phyloP scores from a whole-genome alignment of 2,329 filamentous ascomycete genomes.

The Colletotrichum nymphaeae region DNA sequence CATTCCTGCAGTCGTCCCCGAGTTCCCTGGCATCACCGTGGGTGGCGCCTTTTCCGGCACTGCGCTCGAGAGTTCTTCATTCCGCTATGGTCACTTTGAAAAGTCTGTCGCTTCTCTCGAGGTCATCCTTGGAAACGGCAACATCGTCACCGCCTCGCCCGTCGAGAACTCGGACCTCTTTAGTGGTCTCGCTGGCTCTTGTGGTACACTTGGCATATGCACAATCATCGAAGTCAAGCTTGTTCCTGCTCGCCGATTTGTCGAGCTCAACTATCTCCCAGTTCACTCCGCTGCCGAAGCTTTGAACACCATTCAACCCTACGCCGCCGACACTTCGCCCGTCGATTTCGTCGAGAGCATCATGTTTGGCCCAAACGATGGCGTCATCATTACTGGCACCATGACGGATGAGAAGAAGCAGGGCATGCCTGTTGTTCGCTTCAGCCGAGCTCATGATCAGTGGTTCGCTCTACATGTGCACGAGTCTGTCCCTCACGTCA shows the following conservation, averaged over 20 bases:
- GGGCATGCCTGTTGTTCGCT: slow-evolving; percentile 42
- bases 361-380: slow-evolving; percentile 53
- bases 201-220: slow-evolving; percentile 70
- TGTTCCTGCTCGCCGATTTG: slow-evolving; percentile 62
- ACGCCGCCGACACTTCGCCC: background rate
- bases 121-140: slow-evolving; percentile 70
- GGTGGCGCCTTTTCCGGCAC: slow-evolving; percentile 76
- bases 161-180: slow-evolving; percentile 66
- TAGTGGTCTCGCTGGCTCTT: slow-evolving; percentile 67
- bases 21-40: slow-evolving; percentile 76
- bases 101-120: slow-evolving; percentile 71
- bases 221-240: slow-evolving; percentile 70
- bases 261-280: slow-evolving; percentile 66
- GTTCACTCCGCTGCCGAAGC: slow-evolving; percentile 55
- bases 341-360: slow-evolving; percentile 73
- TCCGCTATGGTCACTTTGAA: slow-evolving; percentile 75
- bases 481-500: slow-evolving; percentile 35
- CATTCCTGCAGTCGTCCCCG: slow-evolving; percentile 75
- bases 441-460: slow-evolving; percentile 65
- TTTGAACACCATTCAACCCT: slow-evolving; percentile 51
- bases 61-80: slow-evolving; percentile 74
- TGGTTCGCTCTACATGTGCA: slow-evolving; percentile 76
- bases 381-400: slow-evolving; percentile 63
- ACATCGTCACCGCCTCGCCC: slow-evolving; percentile 59
- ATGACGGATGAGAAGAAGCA: slow-evolving; percentile 44